Evolutionary conservation across 2,329 filamentous ascomycete species (phyloP).

Genomic region (Ampelomyces quisqualis): DNA sequence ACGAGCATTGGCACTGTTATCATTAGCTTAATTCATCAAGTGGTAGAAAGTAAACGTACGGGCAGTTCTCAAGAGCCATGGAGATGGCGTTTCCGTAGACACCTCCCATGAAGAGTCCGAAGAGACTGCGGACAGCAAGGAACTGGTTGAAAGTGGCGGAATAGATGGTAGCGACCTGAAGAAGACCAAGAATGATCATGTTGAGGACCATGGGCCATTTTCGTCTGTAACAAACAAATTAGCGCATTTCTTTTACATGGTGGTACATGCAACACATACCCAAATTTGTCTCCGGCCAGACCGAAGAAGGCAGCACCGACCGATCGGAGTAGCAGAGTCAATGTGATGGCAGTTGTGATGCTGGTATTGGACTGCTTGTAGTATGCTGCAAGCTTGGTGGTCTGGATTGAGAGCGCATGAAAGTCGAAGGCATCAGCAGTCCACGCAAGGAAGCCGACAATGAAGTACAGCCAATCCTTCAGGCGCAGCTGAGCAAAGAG

Average conservation of each 20-base stretch:
- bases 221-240: slow-evolving; percentile 41
- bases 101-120: slow-evolving; percentile 79
- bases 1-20: slow-evolving; percentile 57
- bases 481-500: slow-evolving; percentile 64
- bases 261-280: slow-evolving; percentile 33
- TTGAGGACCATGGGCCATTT: slow-evolving; percentile 84
- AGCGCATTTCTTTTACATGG: background rate
- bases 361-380: slow-evolving; percentile 64
- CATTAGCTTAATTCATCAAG: slow-evolving; percentile 26
- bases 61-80: slow-evolving; percentile 75
- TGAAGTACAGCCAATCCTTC: slow-evolving; percentile 71
- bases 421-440: slow-evolving; percentile 83
- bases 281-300: slow-evolving; percentile 74
- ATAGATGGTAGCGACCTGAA: slow-evolving; percentile 80
- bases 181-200: slow-evolving; percentile 68
- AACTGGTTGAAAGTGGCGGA: slow-evolving; percentile 70
- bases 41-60: slow-evolving; percentile 46
- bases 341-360: slow-evolving; percentile 72
- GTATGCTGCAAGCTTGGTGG: slow-evolving; percentile 65
- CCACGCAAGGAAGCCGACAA: slow-evolving; percentile 74
- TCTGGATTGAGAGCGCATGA: slow-evolving; percentile 77
- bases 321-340: slow-evolving; percentile 73
- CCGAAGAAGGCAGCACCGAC: slow-evolving; percentile 76
- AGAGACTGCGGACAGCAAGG: slow-evolving; percentile 70
- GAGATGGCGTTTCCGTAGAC: slow-evolving; percentile 77